Conservation (phyloP, 2,329 filamentous ascomycete species). For the Botrytis cinerea region DNA sequence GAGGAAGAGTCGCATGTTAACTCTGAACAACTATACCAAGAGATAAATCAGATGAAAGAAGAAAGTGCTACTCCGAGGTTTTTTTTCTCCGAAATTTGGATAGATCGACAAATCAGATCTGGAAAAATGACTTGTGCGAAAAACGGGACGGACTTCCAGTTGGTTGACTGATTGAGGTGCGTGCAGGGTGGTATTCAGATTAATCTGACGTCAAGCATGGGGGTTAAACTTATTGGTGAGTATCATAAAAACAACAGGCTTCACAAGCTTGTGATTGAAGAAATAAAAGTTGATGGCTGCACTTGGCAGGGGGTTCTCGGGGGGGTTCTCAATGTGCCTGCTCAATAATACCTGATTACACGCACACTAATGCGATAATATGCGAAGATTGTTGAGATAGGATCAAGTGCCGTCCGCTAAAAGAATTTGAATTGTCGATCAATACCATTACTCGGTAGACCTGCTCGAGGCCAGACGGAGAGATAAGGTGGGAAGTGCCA, state of each 20-base stretch:
- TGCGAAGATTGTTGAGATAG: not conserved
- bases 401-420: not conserved
- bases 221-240: not conserved
- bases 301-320: conserved; percentile 1
- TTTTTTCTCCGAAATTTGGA: not conserved
- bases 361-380: not conserved
- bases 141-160: not conserved
- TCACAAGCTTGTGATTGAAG: not conserved
- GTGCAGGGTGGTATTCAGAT: not conserved
- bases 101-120: conserved; percentile 1
- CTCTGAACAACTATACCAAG: not conserved
- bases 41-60: not conserved
- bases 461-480: not conserved
- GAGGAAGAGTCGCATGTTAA: conserved; percentile 20
- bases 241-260: not conserved
- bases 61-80: not conserved
- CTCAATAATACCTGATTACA: not conserved
- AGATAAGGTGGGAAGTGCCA: not conserved
- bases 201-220: not conserved
- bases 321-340: not conserved
- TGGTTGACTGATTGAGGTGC: not conserved
- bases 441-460: not conserved
- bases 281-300: not conserved
- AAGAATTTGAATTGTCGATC: not conserved
- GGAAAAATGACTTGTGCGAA: not conserved